Evolutionary conservation across 73 alveolate genomes (phyloP), one percentile per base, ranked within the genome.

Genomic region (Stentor roeselii): DNA sequence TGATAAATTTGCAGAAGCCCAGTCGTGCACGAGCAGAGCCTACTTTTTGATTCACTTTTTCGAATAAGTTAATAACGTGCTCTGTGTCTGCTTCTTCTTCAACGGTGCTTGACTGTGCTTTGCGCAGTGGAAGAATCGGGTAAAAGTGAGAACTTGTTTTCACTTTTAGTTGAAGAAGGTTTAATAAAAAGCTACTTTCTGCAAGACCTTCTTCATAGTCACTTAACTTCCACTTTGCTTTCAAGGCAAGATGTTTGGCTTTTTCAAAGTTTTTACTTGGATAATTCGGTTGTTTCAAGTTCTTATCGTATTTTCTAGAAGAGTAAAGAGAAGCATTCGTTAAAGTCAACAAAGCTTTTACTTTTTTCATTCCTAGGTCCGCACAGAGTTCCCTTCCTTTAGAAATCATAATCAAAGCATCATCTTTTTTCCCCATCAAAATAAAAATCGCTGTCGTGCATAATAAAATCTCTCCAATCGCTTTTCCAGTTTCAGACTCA

Each of bases 21-120:
- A 67, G 2, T 40, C 34, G 80, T 27, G 80, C 80, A 27, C 80
- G 21, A 67, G 80, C 80, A 34, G 42, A 67, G 37, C 80, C 80
- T 30, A 67, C 15, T 21, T 67, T 34, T 21, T 67, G n/a, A 27
- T n/a, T 21, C 14, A 40, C n/a, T 2, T 34, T 32, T 2, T 40
- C 34, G 34, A 67, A 67, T 67, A 21, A 21, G 11, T 21, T 67
- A 30, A 21, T 32, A n/a, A 31, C 74, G 15, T 21, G 74, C 74
- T 58, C 74, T 58, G 27, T 21, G 15, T 58, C 35, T n/a, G 35
- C 74, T 58, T 58, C 74, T 58, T 21, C 15, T n/a, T 58, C 74
- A 58, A n/a, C n/a, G n/a, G n/a, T n/a, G n/a, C n/a, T n/a, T n/a
- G 74, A 21, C 74, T 58, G 74, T 58, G 74, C 27, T 58, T n/a